Percentiles rank a stretch among this genome's conserved stretches.
Conservation (phyloP, 495 filamentous ascomycete genomes). For the Diplogelasinospora grovesii region DNA sequence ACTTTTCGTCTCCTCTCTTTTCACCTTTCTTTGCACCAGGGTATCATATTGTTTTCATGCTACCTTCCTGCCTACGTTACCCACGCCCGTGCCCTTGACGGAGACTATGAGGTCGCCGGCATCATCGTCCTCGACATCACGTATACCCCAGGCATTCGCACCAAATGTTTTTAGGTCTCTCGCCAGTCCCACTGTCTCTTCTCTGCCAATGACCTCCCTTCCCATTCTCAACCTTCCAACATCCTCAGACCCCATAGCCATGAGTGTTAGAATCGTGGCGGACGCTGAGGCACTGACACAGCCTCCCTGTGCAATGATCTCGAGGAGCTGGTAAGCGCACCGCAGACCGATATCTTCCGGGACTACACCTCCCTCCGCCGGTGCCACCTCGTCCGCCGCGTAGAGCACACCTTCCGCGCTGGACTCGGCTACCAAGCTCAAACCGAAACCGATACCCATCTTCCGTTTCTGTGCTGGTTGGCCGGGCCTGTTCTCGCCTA, state of each 20-base stretch:
- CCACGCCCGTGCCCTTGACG: slow-evolving; percentile 88
- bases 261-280: slow-evolving; percentile 69
- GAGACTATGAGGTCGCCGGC: slow-evolving; percentile 73
- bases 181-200: slow-evolving; percentile 69
- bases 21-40: background rate
- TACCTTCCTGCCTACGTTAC: slow-evolving; percentile 92
- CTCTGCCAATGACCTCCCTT: slow-evolving; percentile 72
- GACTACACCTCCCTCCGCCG: slow-evolving; percentile 69
- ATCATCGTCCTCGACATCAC: slow-evolving; percentile 57
- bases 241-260: slow-evolving; percentile 87
- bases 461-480: slow-evolving; percentile 37
- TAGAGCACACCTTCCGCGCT: slow-evolving; percentile 72
- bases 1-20: background rate
- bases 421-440: slow-evolving; percentile 86
- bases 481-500: slow-evolving; percentile 52
- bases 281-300: slow-evolving; percentile 66
- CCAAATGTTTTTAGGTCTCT: slow-evolving; percentile 83
- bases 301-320: slow-evolving; percentile 73
- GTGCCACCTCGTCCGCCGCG: slow-evolving; percentile 77
- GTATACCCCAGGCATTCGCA: slow-evolving; percentile 77
- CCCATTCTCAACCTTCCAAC: slow-evolving; percentile 52
- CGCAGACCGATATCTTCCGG: slow-evolving; percentile 86
- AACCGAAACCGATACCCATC: slow-evolving; percentile 72
- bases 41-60: slow-evolving; percentile 46
- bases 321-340: slow-evolving; percentile 84